Evolutionary conservation across 1,139 yeast genomes (phyloP), one percentile per base, ranked within the genome.

Genomic region (Suhomyces chickasaworum): DNA sequence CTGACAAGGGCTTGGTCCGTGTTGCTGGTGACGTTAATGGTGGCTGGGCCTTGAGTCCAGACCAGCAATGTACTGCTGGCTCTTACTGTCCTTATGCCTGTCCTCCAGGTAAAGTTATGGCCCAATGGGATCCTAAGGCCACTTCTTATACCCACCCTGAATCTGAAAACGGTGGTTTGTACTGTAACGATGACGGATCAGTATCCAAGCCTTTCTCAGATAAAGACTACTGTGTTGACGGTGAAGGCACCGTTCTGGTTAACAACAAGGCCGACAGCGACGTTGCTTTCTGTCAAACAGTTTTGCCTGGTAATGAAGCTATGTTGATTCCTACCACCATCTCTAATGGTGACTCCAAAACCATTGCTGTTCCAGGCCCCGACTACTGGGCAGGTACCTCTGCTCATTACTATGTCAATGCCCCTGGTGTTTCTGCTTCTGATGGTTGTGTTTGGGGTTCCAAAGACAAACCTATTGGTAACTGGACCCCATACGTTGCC

Each of bases 401-500:
- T 38, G 87, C 96, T 43, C 97, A 89, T 66, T 89, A 80, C 71
- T 89, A 89, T 66, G 68, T 89, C 64, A 89, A 89, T 66, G 80
- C 91, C 31, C 96, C 96, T 16, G 97, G 97, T 50, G 84, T 86
- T 25, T 78, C 89, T 32, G 77, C 83, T 27, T 72, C 72, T 15
- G 91, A 88, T 41, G 96, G 86, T 29, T 89, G 97, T 68, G 80
- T 80, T 51, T 89, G 97, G 97, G 96, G 96, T 1, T 64, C 84
- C 23, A 74, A 73, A 22, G 69, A 73, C 47, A 73, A 84, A 53
- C 84, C 93, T 17, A 71, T 73, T 54, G 97, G 97, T 50, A 89
- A 89, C 77, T 89, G 96, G 96, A 71, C 96, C 21, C 96, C 97
- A 21, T 89, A 87, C 58, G 95, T 89, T 51, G 95, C 95, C 15